phyloP scores from a whole-genome alignment of 352 stramenopile species.

The Globisporangium viniferum region DNA sequence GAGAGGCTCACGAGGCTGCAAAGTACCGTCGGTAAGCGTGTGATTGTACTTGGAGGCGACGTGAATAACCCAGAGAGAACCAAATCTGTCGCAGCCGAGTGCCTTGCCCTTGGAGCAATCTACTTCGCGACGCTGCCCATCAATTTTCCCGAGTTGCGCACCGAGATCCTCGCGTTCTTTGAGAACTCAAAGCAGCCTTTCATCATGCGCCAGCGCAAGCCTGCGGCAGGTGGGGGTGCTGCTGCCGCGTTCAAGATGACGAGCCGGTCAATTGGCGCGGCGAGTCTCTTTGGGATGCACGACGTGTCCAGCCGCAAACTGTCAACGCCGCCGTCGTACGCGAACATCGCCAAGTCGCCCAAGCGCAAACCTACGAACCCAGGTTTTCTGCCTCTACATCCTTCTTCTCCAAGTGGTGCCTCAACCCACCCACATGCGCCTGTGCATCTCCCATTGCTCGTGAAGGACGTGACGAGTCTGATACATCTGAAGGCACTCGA shows the following conservation, averaged over 20 bases:
- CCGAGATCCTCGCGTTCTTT: conserved; percentile 49
- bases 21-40: conserved; percentile 29
- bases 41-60: conserved; percentile 64
- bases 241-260: conserved; percentile 23
- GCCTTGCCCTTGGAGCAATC: conserved; percentile 42
- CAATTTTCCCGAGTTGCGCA: conserved; percentile 56
- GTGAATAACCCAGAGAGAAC: conserved; percentile 29
- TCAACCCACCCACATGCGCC: neutral
- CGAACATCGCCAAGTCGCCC: conserved; percentile 18
- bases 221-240: conserved; percentile 7
- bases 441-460: conserved; percentile 6
- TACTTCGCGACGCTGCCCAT: conserved; percentile 63
- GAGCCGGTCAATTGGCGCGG: conserved; percentile 36
- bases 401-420: no score
- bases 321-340: conserved; percentile 37
- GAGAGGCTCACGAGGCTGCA: conserved; percentile 40
- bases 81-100: conserved; percentile 31
- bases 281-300: conserved; percentile 33
- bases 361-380: conserved; percentile 28
- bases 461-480: conserved; percentile 16
- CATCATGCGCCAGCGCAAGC: conserved; percentile 52
- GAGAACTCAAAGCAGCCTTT: conserved; percentile 51
- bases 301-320: conserved; percentile 29
- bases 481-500: conserved; percentile 19
- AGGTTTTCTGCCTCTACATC: neutral